Conservation (phyloP, 164 flowering plant species). For the Pachysandra terminalis region DNA sequence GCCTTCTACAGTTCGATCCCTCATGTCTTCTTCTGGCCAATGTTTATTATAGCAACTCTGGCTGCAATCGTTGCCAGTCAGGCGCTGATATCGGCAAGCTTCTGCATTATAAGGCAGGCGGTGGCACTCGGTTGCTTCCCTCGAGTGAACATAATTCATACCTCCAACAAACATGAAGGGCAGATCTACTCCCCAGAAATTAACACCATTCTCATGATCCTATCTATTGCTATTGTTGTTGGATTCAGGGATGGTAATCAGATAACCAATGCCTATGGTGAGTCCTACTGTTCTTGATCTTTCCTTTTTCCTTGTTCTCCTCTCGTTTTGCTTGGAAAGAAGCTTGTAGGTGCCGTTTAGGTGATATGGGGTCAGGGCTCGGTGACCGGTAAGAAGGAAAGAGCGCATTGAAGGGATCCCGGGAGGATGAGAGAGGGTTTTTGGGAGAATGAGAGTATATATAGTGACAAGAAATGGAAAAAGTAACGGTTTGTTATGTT, state of each 20-base stretch:
- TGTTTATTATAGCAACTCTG: conserved; percentile 22
- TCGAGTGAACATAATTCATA: conserved; percentile 27
- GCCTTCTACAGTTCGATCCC: conserved; percentile 27
- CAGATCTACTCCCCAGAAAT: conserved; percentile 29
- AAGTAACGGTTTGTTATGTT: too few relatives aligned
- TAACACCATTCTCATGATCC: conserved; percentile 25
- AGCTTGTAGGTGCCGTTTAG: too few relatives aligned
- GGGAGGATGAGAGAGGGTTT: too few relatives aligned
- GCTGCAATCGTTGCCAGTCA: conserved; percentile 31
- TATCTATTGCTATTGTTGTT: conserved; percentile 18
- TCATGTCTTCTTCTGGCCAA: conserved; percentile 25
- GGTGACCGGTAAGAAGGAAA: too few relatives aligned
- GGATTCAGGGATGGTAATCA: conserved; percentile 22
- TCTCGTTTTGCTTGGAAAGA: too few relatives aligned
- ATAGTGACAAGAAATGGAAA: too few relatives aligned
- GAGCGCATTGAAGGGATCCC: too few relatives aligned
- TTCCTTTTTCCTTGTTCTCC: too few relatives aligned
- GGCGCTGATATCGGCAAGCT: conserved; percentile 26
- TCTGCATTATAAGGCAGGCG: conserved; percentile 25
- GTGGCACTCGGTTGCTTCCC: conserved; percentile 32
- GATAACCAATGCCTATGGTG: conserved; percentile 28
- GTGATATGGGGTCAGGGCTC: too few relatives aligned
- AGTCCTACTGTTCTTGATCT: conserved; percentile 3
- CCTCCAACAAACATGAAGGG: conserved; percentile 19
- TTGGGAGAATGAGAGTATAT: too few relatives aligned